Evolutionary conservation across 2,329 filamentous ascomycete species (phyloP), one percentile per base, ranked within the genome.

Genomic region (Zarea fungicola): DNA sequence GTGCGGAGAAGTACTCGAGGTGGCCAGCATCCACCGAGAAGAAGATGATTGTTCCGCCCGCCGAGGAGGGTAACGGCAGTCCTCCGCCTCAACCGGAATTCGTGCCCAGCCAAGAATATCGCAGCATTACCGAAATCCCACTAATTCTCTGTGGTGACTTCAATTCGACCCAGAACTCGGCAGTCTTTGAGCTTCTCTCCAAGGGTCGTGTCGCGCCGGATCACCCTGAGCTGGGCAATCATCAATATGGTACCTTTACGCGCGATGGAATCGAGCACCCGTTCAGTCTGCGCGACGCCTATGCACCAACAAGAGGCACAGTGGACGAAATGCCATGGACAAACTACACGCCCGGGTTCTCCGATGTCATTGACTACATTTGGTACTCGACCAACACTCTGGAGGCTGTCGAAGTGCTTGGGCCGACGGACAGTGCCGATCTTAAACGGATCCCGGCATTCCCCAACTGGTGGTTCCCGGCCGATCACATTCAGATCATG

Each of bases 331-430:
- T 97, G 58, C 83, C 83, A 5, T 99, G 96, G 66, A 99, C 93
- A 40, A 99, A 99, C 69, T 99, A 97, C 69, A 95, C 90, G 13
- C 91, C 93, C 1, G 83, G 83, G n/a, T 99, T 96, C 70, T 81
- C 82, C 44, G 91, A 90, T 54, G 88, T 95, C 50, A 87, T 99
- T 57, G 93, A 99, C 65, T 96, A 97, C 68, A 89, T 99, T 60
- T 97, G 91, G 90, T 99, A 95, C 69, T 91, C 90, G 49, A 92
- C 89, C 50, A 96, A 93, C 66, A 83, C 86, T 19, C 75, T 96
- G 37, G 87, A 93, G 62, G 87, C 95, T 21, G 84, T 89, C 16
- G 86, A 86, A 46, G 69, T 96, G 46, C 82, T 96, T 4, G 91
- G 91, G 25, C 87, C 92, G 36, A 88, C 95, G 3, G 91, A 96